These are phyloP conservation scores for Vicia sativa DNA, from an alignment of 306 rosid genomes.

Conservation along the genomic window DNA sequence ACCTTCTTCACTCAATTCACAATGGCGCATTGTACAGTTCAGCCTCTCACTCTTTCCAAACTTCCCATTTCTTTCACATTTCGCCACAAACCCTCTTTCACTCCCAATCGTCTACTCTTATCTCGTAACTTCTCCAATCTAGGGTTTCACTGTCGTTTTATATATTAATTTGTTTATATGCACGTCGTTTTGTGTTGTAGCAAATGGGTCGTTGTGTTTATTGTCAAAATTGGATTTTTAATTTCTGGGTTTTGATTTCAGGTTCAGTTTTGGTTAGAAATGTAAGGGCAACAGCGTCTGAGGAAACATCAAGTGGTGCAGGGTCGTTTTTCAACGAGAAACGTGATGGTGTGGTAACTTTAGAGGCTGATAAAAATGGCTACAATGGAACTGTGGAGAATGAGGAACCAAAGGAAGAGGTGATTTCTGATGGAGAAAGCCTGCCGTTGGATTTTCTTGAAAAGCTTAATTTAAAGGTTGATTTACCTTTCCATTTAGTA, in stretches of 20 bases:
- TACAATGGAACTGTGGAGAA: slow-evolving; percentile 25
- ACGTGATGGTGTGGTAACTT: slow-evolving; percentile 30
- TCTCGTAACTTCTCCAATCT: slow-evolving; percentile 41
- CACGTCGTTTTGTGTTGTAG: not conserved
- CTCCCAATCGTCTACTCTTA: slow-evolving; percentile 18
- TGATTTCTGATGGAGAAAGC: slow-evolving; percentile 42
- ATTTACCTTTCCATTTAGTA: not conserved
- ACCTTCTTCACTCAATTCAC: not conserved
- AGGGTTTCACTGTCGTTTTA: slow-evolving; percentile 3
- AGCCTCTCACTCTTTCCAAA: slow-evolving; percentile 36
- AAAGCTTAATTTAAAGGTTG: slow-evolving; percentile 39
- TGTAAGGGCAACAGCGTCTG: slow-evolving; percentile 42
- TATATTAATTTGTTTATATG: not conserved
- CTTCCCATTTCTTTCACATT: not conserved
- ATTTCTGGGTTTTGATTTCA: not conserved
- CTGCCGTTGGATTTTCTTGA: slow-evolving; percentile 44
- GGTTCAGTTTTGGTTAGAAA: slow-evolving; percentile 40
- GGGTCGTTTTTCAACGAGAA: slow-evolving; percentile 36
- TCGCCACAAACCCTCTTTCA: slow-evolving; percentile 27
- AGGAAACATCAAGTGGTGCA: slow-evolving; percentile 44
- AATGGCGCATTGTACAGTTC: slow-evolving; percentile 43
- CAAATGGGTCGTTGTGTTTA: not conserved
- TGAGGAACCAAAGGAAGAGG: slow-evolving; percentile 46
- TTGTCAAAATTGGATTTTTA: not conserved
- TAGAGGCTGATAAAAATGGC: slow-evolving; percentile 34